Evolutionary conservation across 345 rosid genomes (phyloP), one percentile per base, ranked within the genome.

Genomic region (Camelina neglecta): DNA sequence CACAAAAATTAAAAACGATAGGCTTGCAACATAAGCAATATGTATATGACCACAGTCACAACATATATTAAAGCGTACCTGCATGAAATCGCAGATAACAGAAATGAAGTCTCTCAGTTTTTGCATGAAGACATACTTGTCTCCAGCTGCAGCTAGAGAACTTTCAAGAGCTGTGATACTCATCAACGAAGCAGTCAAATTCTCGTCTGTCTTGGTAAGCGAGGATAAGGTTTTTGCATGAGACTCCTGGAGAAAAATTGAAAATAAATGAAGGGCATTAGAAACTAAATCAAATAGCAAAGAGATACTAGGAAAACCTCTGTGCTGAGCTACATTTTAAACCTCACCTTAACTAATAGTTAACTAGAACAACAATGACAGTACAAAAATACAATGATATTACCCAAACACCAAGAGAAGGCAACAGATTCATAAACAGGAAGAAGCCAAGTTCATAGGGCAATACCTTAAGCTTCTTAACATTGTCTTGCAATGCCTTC

Each of bases 71-170:
- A 41, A 47, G 69, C 90, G 56, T 92, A 95, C 98, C 98, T 95
- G 93, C 93, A 95, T 85, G 84, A 95, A 92, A 79, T 90, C 94
- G 83, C 97, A 92, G 83, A 90, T 76, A 85, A 88, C 91, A 86
- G 99, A 89, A 84, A 95, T 82, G 84, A 85, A 95, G 89, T 89
- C 86, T 84, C 96, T 96, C 79, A 95, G 93, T 87, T 90, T 90
- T 87, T 95, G 98, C 99, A 90, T 88, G 89, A 90, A 95, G 83
- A 95, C 84, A 92, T 84, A 95, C 97, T 89, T 92, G 89, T 95
- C 98, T 84, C 93, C 93, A 68, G 98, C 97, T 54, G 90, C 94
- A 76, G 91, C 72, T 51, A 88, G 80, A 77, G 96, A 84, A 66
- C 81, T 87, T 68, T 95, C 98, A 69, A 92, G 91, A 58, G 84